These are phyloP conservation scores for Oryza rufipogon DNA, from an alignment of 176 grass and related monocot species.

Conservation along the genomic window DNA sequence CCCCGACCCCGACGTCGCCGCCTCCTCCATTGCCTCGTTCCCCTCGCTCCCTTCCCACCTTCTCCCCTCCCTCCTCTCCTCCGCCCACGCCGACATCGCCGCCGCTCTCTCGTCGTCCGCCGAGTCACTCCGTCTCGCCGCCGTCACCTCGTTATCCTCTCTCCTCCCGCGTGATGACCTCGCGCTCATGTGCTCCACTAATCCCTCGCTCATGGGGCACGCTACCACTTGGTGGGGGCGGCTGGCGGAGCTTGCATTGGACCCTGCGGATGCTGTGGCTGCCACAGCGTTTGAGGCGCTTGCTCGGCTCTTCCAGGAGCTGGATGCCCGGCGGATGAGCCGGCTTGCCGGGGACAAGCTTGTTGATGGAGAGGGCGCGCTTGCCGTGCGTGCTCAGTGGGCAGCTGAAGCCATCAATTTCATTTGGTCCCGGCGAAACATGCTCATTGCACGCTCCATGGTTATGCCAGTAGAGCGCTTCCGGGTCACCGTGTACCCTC, in stretches of 20 bases:
- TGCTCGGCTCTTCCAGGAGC: constrained; percentile 89
- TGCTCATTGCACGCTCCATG: constrained; percentile 79
- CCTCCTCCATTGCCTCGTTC: constrained; percentile 78
- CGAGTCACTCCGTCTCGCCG: constrained; percentile 70
- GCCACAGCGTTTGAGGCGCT: constrained; percentile 82
- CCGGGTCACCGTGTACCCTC: constrained; percentile 75
- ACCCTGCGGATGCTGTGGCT: constrained; percentile 73
- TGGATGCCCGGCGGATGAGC: constrained; percentile 89
- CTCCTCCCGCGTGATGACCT: constrained; percentile 84
- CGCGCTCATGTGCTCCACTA: constrained; percentile 73
- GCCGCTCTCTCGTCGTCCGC: constrained; percentile 63
- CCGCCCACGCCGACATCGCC: constrained; percentile 69
- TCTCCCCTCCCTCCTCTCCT: constrained; percentile 75
- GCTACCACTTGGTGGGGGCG: constrained; percentile 86
- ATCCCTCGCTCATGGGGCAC: constrained; percentile 77
- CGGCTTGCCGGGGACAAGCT: constrained; percentile 94
- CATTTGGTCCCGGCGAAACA: constrained; percentile 80
- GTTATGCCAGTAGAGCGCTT: constrained; percentile 93
- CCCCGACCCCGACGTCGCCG: constrained; percentile 90
- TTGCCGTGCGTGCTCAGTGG: constrained; percentile 91
- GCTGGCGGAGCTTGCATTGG: constrained; percentile 61
- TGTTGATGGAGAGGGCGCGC: constrained; percentile 78
- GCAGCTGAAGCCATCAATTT: constrained; percentile 73
- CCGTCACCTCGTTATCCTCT: constrained; percentile 72
- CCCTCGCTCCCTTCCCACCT: constrained; percentile 84